phyloP scores from a whole-genome alignment of 2,329 filamentous ascomycete species.

The Botryotinia globosa region DNA sequence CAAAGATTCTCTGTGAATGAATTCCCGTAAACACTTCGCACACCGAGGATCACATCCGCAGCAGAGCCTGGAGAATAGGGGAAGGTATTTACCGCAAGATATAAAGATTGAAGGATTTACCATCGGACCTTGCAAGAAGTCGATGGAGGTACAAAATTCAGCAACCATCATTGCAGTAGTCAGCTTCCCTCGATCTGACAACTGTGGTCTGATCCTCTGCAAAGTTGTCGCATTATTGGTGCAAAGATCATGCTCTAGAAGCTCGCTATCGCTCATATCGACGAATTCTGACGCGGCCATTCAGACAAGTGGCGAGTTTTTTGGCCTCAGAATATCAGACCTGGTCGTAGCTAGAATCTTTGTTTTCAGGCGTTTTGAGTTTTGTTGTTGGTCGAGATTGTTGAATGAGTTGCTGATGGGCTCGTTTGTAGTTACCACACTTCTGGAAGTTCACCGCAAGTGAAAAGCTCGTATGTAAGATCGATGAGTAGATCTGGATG shows the following conservation, averaged over 20 bases:
- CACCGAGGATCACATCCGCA: neutral
- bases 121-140: neutral
- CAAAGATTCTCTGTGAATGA: neutral
- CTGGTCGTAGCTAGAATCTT: neutral
- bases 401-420: neutral
- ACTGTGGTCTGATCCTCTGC: neutral
- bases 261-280: neutral
- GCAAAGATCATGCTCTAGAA: neutral
- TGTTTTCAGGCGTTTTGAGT: neutral
- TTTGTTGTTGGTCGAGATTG: neutral
- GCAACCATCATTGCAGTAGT: neutral
- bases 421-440: neutral
- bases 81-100: neutral
- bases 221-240: neutral
- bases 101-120: neutral
- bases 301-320: neutral
- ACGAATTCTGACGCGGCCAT: neutral
- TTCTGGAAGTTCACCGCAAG: neutral
- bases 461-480: neutral
- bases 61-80: neutral
- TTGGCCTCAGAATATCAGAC: neutral
- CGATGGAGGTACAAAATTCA: neutral
- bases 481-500: neutral
- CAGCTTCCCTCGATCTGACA: neutral
- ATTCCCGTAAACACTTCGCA: neutral